These are phyloP conservation scores for Ceratocystis cubensis DNA, from an alignment of 2,329 filamentous ascomycete genomes.

Conservation along the genomic window DNA sequence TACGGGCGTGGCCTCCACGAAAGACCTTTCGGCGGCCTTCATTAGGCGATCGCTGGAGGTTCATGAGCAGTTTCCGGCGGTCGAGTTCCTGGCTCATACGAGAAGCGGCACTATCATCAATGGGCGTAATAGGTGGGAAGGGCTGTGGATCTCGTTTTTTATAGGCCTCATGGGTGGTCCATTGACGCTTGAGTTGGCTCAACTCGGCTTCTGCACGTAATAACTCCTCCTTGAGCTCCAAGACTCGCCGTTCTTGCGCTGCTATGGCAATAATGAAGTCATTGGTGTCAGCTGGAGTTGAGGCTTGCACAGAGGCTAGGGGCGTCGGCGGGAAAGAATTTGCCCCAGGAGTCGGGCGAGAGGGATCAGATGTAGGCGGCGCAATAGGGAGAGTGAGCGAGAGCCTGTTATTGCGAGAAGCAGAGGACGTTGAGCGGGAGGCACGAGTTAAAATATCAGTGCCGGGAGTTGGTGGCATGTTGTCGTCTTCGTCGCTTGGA, in stretches of 20 bases:
- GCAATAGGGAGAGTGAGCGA: slow-evolving; percentile 52
- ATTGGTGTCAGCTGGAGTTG: slow-evolving; percentile 39
- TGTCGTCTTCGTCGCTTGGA: slow-evolving; percentile 24
- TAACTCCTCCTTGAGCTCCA: slow-evolving; percentile 88
- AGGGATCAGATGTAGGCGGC: slow-evolving; percentile 39
- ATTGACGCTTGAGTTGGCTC: slow-evolving; percentile 66
- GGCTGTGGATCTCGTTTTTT: slow-evolving; percentile 55
- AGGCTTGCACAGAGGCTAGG: slow-evolving; percentile 34
- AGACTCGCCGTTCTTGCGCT: slow-evolving; percentile 75
- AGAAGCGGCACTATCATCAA: slow-evolving; percentile 29
- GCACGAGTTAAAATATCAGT: slow-evolving; percentile 35
- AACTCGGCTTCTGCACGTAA: slow-evolving; percentile 67
- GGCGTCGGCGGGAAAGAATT: slow-evolving; percentile 31
- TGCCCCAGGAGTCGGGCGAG: slow-evolving; percentile 36
- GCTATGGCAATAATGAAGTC: slow-evolving; percentile 81
- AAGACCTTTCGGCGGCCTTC: slow-evolving; percentile 50
- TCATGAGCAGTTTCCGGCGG: slow-evolving; percentile 55
- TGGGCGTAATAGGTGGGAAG: slow-evolving; percentile 22
- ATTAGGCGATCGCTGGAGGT: slow-evolving; percentile 35
- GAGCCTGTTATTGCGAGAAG: slow-evolving; percentile 45
- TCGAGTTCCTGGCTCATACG: slow-evolving; percentile 52
- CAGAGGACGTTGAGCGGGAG: slow-evolving; percentile 40
- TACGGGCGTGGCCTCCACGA: slow-evolving; percentile 49
- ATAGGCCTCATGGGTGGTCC: slow-evolving; percentile 61
- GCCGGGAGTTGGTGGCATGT: slow-evolving; percentile 30